phyloP scores from a whole-genome alignment of 148 eudicot genomes.

The Oxyria digyna region DNA sequence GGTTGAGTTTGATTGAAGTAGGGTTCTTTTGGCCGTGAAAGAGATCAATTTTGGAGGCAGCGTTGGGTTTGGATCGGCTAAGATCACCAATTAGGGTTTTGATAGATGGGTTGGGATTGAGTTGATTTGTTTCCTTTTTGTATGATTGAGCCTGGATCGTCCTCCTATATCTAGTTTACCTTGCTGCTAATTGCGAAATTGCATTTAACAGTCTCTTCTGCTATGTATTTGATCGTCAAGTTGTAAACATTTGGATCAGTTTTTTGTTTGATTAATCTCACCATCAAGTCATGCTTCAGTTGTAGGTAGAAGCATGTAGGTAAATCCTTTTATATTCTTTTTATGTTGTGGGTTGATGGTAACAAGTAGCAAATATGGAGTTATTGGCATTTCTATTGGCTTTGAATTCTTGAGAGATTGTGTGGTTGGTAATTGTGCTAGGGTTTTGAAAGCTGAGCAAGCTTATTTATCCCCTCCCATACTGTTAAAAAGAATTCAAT shows the following conservation, averaged over 20 bases:
- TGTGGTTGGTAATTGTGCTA: not conserved
- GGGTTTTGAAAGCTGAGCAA: not conserved
- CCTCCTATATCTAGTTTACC: not conserved
- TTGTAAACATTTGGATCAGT: not conserved
- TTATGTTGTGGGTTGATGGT: not conserved
- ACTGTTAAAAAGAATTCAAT: not conserved
- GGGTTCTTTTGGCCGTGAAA: not conserved
- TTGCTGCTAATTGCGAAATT: not conserved
- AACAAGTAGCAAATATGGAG: not conserved
- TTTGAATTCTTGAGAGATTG: not conserved
- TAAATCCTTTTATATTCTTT: not conserved
- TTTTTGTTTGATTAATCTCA: not conserved
- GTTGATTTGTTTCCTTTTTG: not conserved
- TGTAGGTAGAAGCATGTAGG: not conserved
- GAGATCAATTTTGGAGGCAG: not conserved
- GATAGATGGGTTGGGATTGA: not conserved
- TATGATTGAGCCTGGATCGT: not conserved
- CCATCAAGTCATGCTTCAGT: not conserved
- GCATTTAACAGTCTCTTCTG: not conserved
- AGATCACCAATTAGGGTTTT: not conserved
- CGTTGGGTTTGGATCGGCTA: not conserved
- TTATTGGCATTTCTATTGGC: not conserved
- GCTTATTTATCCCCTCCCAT: too few species aligned
- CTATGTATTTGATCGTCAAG: not conserved
- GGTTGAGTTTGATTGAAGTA: not conserved